Base-by-base conservation (phyloP, 108 stramenopile genomes). In the Epithemia pelagica region DNA sequence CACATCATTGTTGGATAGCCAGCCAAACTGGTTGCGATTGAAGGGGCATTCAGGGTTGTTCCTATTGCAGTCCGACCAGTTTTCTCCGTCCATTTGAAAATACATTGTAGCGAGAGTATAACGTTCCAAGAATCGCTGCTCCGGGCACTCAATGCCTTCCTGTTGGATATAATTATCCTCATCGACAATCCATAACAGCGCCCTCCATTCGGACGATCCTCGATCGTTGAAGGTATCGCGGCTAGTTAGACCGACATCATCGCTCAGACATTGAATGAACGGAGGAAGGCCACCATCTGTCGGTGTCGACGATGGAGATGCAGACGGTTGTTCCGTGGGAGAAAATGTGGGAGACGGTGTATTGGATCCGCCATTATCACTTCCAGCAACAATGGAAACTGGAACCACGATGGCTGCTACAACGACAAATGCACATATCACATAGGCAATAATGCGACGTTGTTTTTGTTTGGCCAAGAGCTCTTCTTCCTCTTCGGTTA, bases 401-500 rank as follows among this genome's bases (percentile, higher is more conserved):
- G 65, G 65, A 1, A 66, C 65, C 20, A 66, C 30, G 10, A 66
- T 66, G 19, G 26, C 65, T 1, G 53, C 54, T 20, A 30, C 52
- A 1, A 66, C 18, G 54, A 66, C 1, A 3, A 66, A 23, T 10
- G 56, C 22, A 26, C 15, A n/a, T 1, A 61, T 1, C 21, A 30
- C 67, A 66, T 55, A 66, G 52, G 20, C 0, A n/a, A 53, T 10
- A 24, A 30, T 28, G 28, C 30, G 22, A 1, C 65, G 22, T 8
- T 30, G 15, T 28, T 8, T 53, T 10, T 66, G 26, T 18, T n/a
- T 20, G 2, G 52, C 65, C 27, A 66, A 18, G 7, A 27, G 52
- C 27, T 55, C 65, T 55, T 27, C 55, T 54, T 66, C 65, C 1
- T 66, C 54, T 18, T 56, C 54, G 1, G 65, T 66, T 28, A 30